Percentiles rank a stretch among this genome's conserved stretches.
phyloP scores from a whole-genome alignment of 805 yeast genomes.

The Martiniozyma abietophila region DNA sequence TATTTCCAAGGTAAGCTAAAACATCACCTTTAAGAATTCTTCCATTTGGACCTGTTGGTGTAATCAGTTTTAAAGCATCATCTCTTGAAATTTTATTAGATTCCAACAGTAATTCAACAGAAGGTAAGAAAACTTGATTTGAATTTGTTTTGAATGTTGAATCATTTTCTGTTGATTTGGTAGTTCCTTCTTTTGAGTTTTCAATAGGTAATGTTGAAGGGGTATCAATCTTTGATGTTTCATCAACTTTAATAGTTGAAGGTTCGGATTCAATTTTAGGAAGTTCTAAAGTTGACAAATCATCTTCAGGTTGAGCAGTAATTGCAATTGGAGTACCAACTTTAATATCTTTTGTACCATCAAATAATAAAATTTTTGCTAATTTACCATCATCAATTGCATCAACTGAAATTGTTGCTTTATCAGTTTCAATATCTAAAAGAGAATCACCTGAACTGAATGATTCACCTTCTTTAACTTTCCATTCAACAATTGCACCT shows the following conservation, averaged over 20 bases:
- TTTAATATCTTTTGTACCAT: constrained; percentile 71
- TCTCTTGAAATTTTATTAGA: constrained; percentile 52
- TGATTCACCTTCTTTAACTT: constrained; percentile 63
- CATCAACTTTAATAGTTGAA: constrained; percentile 16
- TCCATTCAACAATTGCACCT: constrained; percentile 91
- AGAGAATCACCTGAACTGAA: constrained; percentile 78
- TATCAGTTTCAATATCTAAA: constrained; percentile 79
- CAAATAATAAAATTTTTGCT: constrained; percentile 60
- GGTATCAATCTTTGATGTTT: constrained; percentile 7
- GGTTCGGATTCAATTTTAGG: constrained; percentile 37
- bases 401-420: constrained; percentile 76
- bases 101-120: constrained; percentile 60
- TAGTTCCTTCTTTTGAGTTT: constrained; percentile 14
- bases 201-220: not conserved
- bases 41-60: constrained; percentile 86
- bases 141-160: constrained; percentile 45
- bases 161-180: constrained; percentile 15
- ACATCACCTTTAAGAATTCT: constrained; percentile 87
- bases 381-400: constrained; percentile 87
- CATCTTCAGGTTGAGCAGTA: constrained; percentile 83
- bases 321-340: constrained; percentile 91
- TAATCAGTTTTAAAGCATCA: constrained; percentile 63
- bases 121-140: constrained; percentile 62
- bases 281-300: constrained; percentile 49
- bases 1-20: constrained; percentile 69